Conservation (phyloP, 2,329 filamentous ascomycete species). For the Pestalotiopsis sp. region DNA sequence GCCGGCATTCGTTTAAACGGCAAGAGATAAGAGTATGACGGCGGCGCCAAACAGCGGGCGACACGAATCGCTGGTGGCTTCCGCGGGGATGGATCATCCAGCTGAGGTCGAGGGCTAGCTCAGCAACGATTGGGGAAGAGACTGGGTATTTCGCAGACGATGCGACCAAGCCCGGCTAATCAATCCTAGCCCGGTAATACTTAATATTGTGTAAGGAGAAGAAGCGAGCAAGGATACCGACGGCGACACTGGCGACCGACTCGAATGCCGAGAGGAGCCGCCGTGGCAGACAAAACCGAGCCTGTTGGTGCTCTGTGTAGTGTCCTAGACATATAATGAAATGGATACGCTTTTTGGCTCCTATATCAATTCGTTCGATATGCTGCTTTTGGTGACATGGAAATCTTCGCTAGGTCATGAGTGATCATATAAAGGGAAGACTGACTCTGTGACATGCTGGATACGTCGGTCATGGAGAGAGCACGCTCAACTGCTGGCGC, state of each 20-base stretch:
- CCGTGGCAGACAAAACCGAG: neutral
- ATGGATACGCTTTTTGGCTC: neutral
- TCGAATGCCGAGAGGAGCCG: neutral
- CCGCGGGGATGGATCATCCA: conserved; percentile 28
- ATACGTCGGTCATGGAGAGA: neutral
- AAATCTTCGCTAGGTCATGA: neutral
- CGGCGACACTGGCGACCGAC: conserved; percentile 2
- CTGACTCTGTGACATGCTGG: neutral
- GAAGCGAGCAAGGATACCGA: conserved; percentile 22
- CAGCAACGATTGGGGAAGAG: conserved; percentile 27
- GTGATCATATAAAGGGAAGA: neutral
- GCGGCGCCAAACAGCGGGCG: conserved; percentile 15
- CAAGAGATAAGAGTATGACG: conserved; percentile 24
- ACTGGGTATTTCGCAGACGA: conserved; percentile 25
- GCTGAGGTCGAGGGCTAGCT: conserved; percentile 36
- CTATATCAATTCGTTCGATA: neutral
- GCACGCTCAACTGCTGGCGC: neutral
- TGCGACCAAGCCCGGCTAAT: conserved; percentile 27
- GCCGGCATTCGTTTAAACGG: conserved; percentile 49
- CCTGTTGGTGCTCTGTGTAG: neutral
- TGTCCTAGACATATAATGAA: neutral
- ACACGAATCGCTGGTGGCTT: conserved; percentile 19
- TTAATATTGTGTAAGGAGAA: conserved; percentile 42
- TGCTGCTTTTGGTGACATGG: neutral
- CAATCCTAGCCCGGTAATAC: conserved; percentile 43